Base-by-base conservation (phyloP, 2,329 filamentous ascomycete species). In the Phaeosphaeriaceae sp. region DNA sequence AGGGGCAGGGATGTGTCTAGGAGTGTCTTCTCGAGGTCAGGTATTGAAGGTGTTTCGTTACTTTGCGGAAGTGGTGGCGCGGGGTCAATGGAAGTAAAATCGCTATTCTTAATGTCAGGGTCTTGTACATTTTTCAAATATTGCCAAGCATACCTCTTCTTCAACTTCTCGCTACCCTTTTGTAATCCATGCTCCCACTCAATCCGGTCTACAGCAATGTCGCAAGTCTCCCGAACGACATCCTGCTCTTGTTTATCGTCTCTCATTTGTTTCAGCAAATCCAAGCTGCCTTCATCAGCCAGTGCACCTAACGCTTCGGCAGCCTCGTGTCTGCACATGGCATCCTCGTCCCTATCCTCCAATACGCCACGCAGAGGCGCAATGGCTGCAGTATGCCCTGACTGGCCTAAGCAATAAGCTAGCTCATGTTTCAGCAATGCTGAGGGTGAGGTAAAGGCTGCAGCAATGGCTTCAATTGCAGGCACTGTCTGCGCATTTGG, bases 301-400 rank as follows among this genome's bases (percentile, higher is more conserved):
- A 99, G 78, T 9, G 94, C 94, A 11, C 91, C 94, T 12, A 99
- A 81, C 2, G 94, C 94, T 79, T 99, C 94, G 2, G 93, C 94
- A 13, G 94, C 93, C 78, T 99, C 94, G 67, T 99, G 94, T 61
- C 94, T 83, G 74, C 91, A 95, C 92, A 99, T 99, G 30, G 89
- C 76, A 77, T 97, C 92, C 75, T 97, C 91, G n/a, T 84, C 71
- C 56, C 86, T 77, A 73, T 97, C 84, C 59, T 88, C 83, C 48
- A 97, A 79, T 12, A 95, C 90, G 11, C 80, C 76, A 49, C 87
- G 83, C 60, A 99, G 79, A 55, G 86, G 87, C 8, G 87, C 82
- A 8, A 92, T 83, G 0, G 92, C 89, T 37, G 86, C 86, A 42
- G 81, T 75, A 69, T 96, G 91, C 49, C 86, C 86, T 1, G 90